phyloP scores from a whole-genome alignment of 768 basidiomycete species.

The Pisolithus tinctorius region DNA sequence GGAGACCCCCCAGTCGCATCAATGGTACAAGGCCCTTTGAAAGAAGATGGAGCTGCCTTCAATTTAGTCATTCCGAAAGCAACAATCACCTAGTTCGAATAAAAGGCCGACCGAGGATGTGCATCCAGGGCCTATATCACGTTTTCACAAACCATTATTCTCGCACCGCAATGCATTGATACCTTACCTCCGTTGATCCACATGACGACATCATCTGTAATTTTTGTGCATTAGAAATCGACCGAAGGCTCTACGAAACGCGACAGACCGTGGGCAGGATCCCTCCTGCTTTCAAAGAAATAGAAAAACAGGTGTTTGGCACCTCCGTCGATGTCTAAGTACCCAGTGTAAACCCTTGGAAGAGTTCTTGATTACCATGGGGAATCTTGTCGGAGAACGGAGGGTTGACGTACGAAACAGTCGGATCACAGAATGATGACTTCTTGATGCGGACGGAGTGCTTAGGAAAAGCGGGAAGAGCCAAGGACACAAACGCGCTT shows the following conservation, averaged over 20 bases:
- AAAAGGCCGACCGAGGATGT: slow-evolving; percentile 49
- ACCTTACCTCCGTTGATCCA: slow-evolving; percentile 57
- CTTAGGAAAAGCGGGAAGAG: slow-evolving; percentile 45
- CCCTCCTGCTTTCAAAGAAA: slow-evolving; percentile 52
- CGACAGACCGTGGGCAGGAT: slow-evolving; percentile 32
- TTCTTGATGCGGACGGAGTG: slow-evolving; percentile 57
- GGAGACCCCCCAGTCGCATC: slow-evolving; percentile 48
- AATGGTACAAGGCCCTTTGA: slow-evolving; percentile 52
- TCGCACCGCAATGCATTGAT: slow-evolving; percentile 9
- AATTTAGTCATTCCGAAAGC: neutral
- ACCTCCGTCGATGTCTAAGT: slow-evolving; percentile 42
- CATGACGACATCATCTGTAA: slow-evolving; percentile 57
- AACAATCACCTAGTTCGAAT: slow-evolving; percentile 44
- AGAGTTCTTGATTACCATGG: neutral
- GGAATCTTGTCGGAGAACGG: neutral
- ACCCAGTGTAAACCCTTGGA: slow-evolving; percentile 39
- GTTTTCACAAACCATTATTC: neutral
- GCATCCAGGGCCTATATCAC: slow-evolving; percentile 47
- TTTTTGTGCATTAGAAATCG: neutral
- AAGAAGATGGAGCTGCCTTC: slow-evolving; percentile 27
- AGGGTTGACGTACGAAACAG: slow-evolving; percentile 32
- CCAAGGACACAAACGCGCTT: slow-evolving; percentile 31
- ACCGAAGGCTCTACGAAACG: neutral
- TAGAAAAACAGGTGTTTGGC: slow-evolving; percentile 50
- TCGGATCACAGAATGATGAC: slow-evolving; percentile 55